These are phyloP conservation scores for Trichomonas tenax DNA, from an alignment of 208 protist species.

Conservation along the genomic window DNA sequence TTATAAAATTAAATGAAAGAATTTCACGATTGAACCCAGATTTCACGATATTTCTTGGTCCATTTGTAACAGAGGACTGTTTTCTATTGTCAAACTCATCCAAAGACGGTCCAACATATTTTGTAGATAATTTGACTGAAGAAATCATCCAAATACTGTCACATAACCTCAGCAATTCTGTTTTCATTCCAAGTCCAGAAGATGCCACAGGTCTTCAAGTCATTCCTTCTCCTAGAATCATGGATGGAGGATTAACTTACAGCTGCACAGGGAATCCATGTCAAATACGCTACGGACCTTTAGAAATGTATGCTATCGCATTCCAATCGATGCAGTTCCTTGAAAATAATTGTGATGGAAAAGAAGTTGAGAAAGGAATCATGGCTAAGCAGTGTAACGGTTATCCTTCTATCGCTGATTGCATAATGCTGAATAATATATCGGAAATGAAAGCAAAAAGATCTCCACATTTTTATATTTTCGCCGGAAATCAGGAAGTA, in stretches of 20 bases:
- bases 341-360: background rate
- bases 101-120: background rate
- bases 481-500: background rate
- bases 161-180: background rate
- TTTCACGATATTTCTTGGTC: background rate
- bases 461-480: background rate
- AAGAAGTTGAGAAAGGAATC: background rate
- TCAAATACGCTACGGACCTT: background rate
- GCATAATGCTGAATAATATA: background rate
- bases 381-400: background rate
- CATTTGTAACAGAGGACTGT: background rate
- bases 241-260: background rate
- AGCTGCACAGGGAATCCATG: background rate
- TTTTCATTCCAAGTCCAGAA: background rate
- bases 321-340: background rate
- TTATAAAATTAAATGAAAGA: background rate
- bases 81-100: background rate
- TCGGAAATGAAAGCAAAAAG: background rate
- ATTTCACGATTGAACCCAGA: background rate
- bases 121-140: background rate
- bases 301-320: background rate
- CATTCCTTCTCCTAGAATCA: background rate
- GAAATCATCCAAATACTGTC: background rate
- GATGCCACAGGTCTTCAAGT: background rate
- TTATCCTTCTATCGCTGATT: background rate